Conservation (phyloP, 1,284 basidiomycete genomes). For the Malassezia cuniculi region DNA sequence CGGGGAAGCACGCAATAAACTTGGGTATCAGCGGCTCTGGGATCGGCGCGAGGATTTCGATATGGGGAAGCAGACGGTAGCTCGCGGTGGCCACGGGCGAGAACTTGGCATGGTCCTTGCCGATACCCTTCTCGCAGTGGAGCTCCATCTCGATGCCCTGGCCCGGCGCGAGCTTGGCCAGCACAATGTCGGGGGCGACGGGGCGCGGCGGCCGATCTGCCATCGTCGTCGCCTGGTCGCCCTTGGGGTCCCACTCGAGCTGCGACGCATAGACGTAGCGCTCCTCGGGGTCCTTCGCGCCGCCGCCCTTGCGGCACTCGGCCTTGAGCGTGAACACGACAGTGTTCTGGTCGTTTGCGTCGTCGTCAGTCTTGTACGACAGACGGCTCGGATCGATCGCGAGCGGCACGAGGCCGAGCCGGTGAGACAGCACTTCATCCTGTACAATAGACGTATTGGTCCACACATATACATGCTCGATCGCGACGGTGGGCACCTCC, state of each 20-base stretch:
- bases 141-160: constrained; percentile 71
- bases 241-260: constrained; percentile 69
- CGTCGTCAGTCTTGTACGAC: constrained; percentile 47
- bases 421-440: constrained; percentile 83
- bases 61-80: constrained; percentile 79
- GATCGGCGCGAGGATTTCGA: constrained; percentile 64
- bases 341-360: constrained; percentile 72
- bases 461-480: constrained; percentile 85
- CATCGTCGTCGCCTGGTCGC: constrained; percentile 57
- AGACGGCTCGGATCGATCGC: constrained; percentile 64
- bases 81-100: constrained; percentile 69
- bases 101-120: constrained; percentile 93
- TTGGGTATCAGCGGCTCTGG: constrained; percentile 55
- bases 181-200: constrained; percentile 70
- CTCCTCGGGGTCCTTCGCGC: constrained; percentile 46
- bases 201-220: constrained; percentile 54
- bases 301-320: constrained; percentile 53
- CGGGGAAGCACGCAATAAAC: constrained; percentile 76
- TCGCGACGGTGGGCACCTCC: constrained; percentile 71
- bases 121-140: constrained; percentile 87
- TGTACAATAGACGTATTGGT: constrained; percentile 90
- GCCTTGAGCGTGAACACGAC: constrained; percentile 72
- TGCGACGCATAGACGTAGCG: constrained; percentile 60
- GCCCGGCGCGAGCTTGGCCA: constrained; percentile 86
- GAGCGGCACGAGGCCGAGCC: constrained; percentile 78